Percentiles rank a stretch among this genome's conserved stretches.
These are phyloP conservation scores for Cenchrus purpureus DNA, from an alignment of 176 grass and related monocot genomes.

Conservation along the genomic window DNA sequence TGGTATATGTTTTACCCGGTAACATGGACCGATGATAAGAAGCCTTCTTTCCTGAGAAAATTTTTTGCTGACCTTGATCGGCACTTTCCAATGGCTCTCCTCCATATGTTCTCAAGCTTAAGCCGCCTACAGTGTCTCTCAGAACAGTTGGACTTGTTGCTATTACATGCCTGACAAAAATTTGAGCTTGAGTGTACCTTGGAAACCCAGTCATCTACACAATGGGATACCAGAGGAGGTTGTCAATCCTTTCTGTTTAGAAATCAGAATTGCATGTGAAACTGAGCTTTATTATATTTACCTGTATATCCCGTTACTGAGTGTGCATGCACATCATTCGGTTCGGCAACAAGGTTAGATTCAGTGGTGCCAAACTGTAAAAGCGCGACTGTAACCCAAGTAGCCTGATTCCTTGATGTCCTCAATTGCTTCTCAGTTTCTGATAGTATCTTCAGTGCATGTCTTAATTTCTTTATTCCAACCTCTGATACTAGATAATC, in stretches of 20 bases:
- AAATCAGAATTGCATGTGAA: not conserved
- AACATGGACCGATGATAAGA: constrained; percentile 75
- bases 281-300: constrained; percentile 28
- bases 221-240: constrained; percentile 31
- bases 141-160: constrained; percentile 83
- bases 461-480: constrained; percentile 89
- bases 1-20: constrained; percentile 58
- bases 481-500: constrained; percentile 67
- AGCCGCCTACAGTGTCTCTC: constrained; percentile 78
- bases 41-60: constrained; percentile 90
- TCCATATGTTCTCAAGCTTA: constrained; percentile 94
- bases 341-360: constrained; percentile 64
- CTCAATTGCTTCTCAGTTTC: constrained; percentile 97
- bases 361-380: constrained; percentile 85
- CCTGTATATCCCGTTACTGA: constrained; percentile 76
- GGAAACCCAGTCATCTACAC: constrained; percentile 77
- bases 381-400: constrained; percentile 99
- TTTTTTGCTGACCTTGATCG: constrained; percentile 82
- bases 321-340: constrained; percentile 57
- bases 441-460: constrained; percentile 90
- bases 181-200: constrained; percentile 73
- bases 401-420: constrained; percentile 93
- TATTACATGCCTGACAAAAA: constrained; percentile 77
- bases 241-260: not conserved
- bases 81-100: constrained; percentile 70